phyloP scores from a whole-genome alignment of 2,329 filamentous ascomycete species.

The Xylaria polymorpha region DNA sequence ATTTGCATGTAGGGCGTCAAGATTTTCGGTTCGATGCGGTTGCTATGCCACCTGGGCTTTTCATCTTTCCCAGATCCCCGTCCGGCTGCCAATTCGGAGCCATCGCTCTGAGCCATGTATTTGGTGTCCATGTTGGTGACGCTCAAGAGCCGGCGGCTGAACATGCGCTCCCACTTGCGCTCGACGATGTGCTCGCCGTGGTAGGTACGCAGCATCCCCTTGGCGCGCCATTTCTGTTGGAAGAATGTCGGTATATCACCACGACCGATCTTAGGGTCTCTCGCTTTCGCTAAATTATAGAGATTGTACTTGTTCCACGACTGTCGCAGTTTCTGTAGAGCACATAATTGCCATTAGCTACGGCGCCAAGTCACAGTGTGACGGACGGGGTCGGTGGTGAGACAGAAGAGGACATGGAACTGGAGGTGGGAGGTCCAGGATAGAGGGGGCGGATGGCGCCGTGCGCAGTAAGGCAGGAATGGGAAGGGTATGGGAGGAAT shows the following conservation, averaged over 20 bases:
- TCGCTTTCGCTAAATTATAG: slow-evolving; percentile 79
- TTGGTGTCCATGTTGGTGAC: slow-evolving; percentile 86
- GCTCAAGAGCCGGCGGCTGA: slow-evolving; percentile 81
- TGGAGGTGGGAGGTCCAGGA: not conserved
- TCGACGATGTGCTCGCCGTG: slow-evolving; percentile 96
- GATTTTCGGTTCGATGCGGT: not conserved
- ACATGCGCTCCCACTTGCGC: slow-evolving; percentile 94
- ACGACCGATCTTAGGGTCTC: slow-evolving; percentile 56
- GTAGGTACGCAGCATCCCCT: slow-evolving; percentile 84
- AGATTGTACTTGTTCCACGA: slow-evolving; percentile 98
- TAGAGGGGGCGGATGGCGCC: too few species aligned
- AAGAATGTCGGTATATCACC: slow-evolving; percentile 76
- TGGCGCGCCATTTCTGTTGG: slow-evolving; percentile 98
- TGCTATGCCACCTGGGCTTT: slow-evolving; percentile 35
- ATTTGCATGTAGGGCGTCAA: slow-evolving; percentile 94
- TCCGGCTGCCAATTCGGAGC: slow-evolving; percentile 83
- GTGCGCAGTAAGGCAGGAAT: too few species aligned
- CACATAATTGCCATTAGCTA: slow-evolving; percentile 23
- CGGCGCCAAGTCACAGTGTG: not conserved
- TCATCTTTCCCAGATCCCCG: slow-evolving; percentile 77
- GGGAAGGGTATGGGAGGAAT: not conserved
- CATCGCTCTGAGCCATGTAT: slow-evolving; percentile 84
- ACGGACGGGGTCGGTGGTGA: not conserved
- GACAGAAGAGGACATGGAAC: slow-evolving; percentile 1
- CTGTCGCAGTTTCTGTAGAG: slow-evolving; percentile 83